phyloP scores from a whole-genome alignment of 768 basidiomycete species.

The Ramaria sp. region DNA sequence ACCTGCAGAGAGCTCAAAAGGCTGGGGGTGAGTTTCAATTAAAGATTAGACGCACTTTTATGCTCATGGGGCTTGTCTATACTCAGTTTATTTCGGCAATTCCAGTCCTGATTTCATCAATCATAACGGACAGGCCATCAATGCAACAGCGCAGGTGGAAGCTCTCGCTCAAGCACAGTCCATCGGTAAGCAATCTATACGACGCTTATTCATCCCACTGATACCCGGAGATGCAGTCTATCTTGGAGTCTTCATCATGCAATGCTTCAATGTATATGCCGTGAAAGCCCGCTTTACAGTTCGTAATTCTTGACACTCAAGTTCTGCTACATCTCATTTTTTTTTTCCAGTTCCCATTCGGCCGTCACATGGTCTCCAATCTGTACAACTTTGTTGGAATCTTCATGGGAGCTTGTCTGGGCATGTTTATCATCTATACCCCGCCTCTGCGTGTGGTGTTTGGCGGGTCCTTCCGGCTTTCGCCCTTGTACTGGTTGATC shows the following conservation, averaged over 20 bases:
- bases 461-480: constrained; percentile 45
- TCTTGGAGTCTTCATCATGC: constrained; percentile 55
- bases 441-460: constrained; percentile 63
- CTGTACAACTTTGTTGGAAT: constrained; percentile 57
- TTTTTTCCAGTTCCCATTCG: constrained; percentile 53
- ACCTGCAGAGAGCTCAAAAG: constrained; percentile 42
- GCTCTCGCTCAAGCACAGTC: constrained; percentile 53
- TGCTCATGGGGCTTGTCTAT: neutral
- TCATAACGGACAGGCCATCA: constrained; percentile 35
- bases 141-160: constrained; percentile 39
- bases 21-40: constrained; percentile 5
- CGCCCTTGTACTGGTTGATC: constrained; percentile 61
- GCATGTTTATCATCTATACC: constrained; percentile 60
- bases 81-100: constrained; percentile 36
- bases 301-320: constrained; percentile 18
- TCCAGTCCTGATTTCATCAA: constrained; percentile 47
- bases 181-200: constrained; percentile 29
- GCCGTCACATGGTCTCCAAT: constrained; percentile 43
- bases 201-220: neutral
- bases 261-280: constrained; percentile 51
- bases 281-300: neutral
- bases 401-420: constrained; percentile 46
- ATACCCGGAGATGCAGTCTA: constrained; percentile 28
- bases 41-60: neutral
- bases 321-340: constrained; percentile 52